Evolutionary conservation across 148 eudicot genomes (phyloP).

Genomic region (Cornus controversa): DNA sequence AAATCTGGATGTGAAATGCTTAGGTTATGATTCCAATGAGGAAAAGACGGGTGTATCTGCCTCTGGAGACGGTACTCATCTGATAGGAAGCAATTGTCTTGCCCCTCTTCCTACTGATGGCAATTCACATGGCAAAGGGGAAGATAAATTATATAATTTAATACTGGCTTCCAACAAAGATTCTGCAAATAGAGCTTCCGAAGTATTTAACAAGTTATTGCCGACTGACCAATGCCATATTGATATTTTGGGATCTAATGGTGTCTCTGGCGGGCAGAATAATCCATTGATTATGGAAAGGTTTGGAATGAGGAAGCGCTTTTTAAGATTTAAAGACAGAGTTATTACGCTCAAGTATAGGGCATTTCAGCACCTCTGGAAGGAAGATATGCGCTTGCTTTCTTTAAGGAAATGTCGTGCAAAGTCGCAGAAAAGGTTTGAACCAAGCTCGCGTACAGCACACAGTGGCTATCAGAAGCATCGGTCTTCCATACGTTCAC

Average conservation of each 20-base stretch:
- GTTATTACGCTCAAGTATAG: constrained; percentile 59
- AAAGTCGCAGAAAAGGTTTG: constrained; percentile 67
- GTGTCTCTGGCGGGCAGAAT: constrained; percentile 23
- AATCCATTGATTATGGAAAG: constrained; percentile 41
- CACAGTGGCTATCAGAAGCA: constrained; percentile 50
- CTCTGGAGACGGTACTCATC: constrained; percentile 23
- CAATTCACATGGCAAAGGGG: constrained; percentile 15
- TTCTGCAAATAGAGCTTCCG: constrained; percentile 50
- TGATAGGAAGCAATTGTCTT: no score
- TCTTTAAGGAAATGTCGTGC: constrained; percentile 46
- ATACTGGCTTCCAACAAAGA: constrained; percentile 62
- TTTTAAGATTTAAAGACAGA: constrained; percentile 61
- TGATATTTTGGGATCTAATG: constrained; percentile 10
- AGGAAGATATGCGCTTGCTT: constrained; percentile 60
- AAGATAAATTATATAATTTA: constrained; percentile 26
- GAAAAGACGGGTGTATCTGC: constrained; percentile 10
- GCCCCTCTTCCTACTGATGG: constrained; percentile 1
- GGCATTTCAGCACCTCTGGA: constrained; percentile 71
- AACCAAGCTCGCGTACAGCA: constrained; percentile 34
- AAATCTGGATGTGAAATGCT: constrained; percentile 18
- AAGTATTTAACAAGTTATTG: constrained; percentile 46
- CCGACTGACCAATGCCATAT: constrained; percentile 28
- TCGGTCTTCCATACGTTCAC: constrained; percentile 55
- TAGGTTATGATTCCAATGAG: no score
- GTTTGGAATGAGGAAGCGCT: constrained; percentile 49